Percentiles rank a stretch among this genome's conserved stretches.
Conservation (phyloP, 2,329 filamentous ascomycete genomes). For the Exophiala calicioides region DNA sequence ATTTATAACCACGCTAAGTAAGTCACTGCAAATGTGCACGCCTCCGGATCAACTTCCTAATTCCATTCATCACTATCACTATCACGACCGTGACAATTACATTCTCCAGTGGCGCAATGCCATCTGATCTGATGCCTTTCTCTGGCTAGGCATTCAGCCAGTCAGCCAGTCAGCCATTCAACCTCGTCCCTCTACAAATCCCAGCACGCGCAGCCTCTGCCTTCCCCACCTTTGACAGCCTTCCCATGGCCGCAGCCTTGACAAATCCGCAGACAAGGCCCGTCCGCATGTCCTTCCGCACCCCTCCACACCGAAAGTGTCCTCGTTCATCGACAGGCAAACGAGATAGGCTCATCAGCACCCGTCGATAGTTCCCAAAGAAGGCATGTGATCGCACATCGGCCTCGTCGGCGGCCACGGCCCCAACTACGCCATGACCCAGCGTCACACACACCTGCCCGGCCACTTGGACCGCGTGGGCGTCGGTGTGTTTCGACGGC, state of each 20-base stretch:
- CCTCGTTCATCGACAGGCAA: constrained; percentile 43
- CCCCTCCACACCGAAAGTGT: constrained; percentile 48
- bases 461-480: constrained; percentile 52
- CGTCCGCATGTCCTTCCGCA: constrained; percentile 41
- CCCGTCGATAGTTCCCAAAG: constrained; percentile 54
- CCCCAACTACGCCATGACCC: constrained; percentile 55
- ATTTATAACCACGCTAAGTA: too few relatives aligned
- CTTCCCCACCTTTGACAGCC: neutral
- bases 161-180: constrained; percentile 29
- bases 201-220: too few relatives aligned
- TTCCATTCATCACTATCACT: too few relatives aligned
- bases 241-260: neutral
- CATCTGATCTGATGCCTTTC: too few relatives aligned
- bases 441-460: constrained; percentile 58
- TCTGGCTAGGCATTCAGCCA: constrained; percentile 1
- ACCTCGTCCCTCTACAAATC: constrained; percentile 2
- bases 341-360: constrained; percentile 44
- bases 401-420: constrained; percentile 38
- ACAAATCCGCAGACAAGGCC: constrained; percentile 37
- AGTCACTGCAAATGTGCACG: too few relatives aligned
- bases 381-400: constrained; percentile 56
- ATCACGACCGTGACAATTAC: too few relatives aligned
- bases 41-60: too few relatives aligned
- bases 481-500: constrained; percentile 28
- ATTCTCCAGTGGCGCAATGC: too few relatives aligned